These are phyloP conservation scores for Dentipellis fragilis DNA, from an alignment of 768 basidiomycete genomes.

Conservation along the genomic window DNA sequence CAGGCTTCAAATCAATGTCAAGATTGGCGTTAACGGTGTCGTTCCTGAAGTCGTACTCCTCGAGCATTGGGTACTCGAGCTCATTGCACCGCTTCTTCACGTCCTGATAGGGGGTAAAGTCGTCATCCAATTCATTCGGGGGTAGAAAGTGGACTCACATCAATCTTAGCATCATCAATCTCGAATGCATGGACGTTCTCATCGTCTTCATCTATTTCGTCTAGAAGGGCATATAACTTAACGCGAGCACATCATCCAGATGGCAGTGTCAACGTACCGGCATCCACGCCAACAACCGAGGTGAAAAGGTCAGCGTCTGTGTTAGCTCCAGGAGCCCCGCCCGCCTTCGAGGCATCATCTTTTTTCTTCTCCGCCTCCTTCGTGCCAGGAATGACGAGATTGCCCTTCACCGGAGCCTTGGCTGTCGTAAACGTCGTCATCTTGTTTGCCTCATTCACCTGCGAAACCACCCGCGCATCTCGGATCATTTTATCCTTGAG, in stretches of 20 bases:
- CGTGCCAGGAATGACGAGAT: conserved; percentile 80
- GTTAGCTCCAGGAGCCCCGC: conserved; percentile 19
- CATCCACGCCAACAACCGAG: conserved; percentile 91
- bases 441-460: conserved; percentile 65
- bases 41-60: conserved; percentile 98
- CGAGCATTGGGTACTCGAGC: conserved; percentile 94
- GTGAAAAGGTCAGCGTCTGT: conserved; percentile 80
- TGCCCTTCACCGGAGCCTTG: conserved; percentile 76
- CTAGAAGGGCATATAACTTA: conserved; percentile 28
- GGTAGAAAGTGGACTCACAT: conserved; percentile 39
- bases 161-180: conserved; percentile 89
- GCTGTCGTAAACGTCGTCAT: conserved; percentile 68
- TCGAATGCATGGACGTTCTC: conserved; percentile 97
- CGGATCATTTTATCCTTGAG: conserved; percentile 82
- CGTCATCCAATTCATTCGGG: too few species aligned
- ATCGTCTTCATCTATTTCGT: conserved; percentile 96
- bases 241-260: background rate
- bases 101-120: conserved; percentile 38
- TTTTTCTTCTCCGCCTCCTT: conserved; percentile 65
- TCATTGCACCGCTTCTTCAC: conserved; percentile 97
- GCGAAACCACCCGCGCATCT: conserved; percentile 70
- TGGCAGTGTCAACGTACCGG: conserved; percentile 37
- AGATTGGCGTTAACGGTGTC: conserved; percentile 94
- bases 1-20: conserved; percentile 97
- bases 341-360: conserved; percentile 37